These are phyloP conservation scores for Gardenia jasminoides DNA, from an alignment of 257 asterid species.

Conservation along the genomic window DNA sequence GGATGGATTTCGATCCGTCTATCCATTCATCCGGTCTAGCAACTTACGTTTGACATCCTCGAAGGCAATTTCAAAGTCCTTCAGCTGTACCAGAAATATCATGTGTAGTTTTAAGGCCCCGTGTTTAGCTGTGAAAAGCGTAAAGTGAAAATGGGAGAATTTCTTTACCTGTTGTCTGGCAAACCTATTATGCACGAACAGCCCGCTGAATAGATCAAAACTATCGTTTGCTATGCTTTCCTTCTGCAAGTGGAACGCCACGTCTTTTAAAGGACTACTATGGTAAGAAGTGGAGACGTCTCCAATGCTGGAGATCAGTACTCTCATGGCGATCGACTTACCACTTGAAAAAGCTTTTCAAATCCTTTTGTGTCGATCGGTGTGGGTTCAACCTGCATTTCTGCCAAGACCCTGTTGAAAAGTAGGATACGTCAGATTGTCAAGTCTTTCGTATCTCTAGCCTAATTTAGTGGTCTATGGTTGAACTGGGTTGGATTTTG, in stretches of 20 bases:
- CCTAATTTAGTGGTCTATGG: neutral
- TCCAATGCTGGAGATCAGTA: neutral
- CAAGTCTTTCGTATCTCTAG: neutral
- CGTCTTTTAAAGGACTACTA: neutral
- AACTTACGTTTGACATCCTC: slow-evolving; percentile 56
- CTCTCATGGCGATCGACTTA: slow-evolving; percentile 17
- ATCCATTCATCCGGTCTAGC: slow-evolving; percentile 33
- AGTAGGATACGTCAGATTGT: neutral
- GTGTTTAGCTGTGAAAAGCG: neutral
- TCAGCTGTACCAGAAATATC: slow-evolving; percentile 42
- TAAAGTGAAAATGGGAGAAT: neutral
- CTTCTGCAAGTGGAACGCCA: slow-evolving; percentile 47
- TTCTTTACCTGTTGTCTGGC: slow-evolving; percentile 62
- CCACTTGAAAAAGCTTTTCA: slow-evolving; percentile 90
- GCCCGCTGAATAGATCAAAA: slow-evolving; percentile 76
- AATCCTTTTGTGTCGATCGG: slow-evolving; percentile 82
- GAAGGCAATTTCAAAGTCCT: slow-evolving; percentile 54
- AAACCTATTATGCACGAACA: slow-evolving; percentile 70
- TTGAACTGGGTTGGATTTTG: neutral
- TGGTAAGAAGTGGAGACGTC: neutral
- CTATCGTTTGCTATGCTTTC: slow-evolving; percentile 66
- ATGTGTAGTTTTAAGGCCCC: neutral
- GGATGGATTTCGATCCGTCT: slow-evolving; percentile 24
- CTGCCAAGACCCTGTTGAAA: slow-evolving; percentile 60
- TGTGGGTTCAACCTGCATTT: slow-evolving; percentile 69